Base-by-base conservation (phyloP, 1,284 basidiomycete genomes). In the Apiotrichum montevideense region DNA sequence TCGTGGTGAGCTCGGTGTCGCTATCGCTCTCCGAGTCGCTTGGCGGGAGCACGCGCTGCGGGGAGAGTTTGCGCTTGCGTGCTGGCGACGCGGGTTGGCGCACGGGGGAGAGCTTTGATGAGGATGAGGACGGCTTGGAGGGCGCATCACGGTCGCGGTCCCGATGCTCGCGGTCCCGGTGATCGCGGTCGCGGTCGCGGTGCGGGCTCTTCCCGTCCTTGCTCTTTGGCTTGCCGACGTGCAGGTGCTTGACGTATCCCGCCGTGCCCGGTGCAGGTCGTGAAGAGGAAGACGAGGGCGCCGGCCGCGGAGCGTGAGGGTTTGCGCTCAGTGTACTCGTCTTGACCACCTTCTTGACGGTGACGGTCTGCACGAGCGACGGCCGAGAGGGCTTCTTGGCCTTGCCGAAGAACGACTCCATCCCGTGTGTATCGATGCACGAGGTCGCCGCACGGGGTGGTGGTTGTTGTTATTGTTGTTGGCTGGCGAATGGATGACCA, bases 371-470 rank as follows among this genome's bases (percentile, higher is more conserved):
- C 32, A 65, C 59, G 10, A 58, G 32, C 2, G 62, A 37, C 2
- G 56, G 45, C 52, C 63, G 48, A 10, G 59, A 43, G 37, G 57
- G 42, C 58, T 59, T 50, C 58, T 59, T 50, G 57, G 54, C 33
- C 52, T 55, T 55, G 45, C 65, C 65, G 55, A 70, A 70, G 48
- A 70, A 68, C 14, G 67, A 69, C 49, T 66, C 57, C 66, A 68
- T 68, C 44, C 46, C 51, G 48, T 2, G 5, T 35, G n/a, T 35
- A 10, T 39, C 37, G 37, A 39, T 9, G 37, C 37, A 10, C 37
- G 42, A 43, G 42, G 13, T 43, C 13, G 42, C 7, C 11, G 42
- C 7, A 7, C 13, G 15, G 42, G 15, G 15, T 39, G 8, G 37
- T 39, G 8, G 37, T 4, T 39, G 37, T 39, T 39, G 37, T 39